These are phyloP conservation scores for Scedosporium apiospermum DNA, from an alignment of 2,329 filamentous ascomycete species.

Conservation along the genomic window DNA sequence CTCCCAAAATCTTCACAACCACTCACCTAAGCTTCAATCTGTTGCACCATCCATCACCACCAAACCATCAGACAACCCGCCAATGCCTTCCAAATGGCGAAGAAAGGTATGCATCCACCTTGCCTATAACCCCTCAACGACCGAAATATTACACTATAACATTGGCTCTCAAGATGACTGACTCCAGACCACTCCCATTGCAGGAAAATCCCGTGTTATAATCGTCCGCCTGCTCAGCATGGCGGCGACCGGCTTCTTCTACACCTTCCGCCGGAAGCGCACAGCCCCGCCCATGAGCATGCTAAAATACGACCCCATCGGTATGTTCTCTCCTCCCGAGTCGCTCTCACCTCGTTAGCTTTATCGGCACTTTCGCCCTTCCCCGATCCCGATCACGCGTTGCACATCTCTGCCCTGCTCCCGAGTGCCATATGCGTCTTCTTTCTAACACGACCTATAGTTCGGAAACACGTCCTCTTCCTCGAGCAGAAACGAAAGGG, in stretches of 20 bases:
- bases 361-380: background rate
- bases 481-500: slow-evolving; percentile 79
- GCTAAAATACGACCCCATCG: slow-evolving; percentile 97
- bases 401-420: too few species aligned
- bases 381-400: too few species aligned
- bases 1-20: slow-evolving; percentile 1
- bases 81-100: slow-evolving; percentile 21
- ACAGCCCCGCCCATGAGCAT: slow-evolving; percentile 80
- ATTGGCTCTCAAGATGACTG: background rate
- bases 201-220: slow-evolving; percentile 86
- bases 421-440: background rate
- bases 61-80: background rate
- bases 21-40: background rate
- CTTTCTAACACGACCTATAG: slow-evolving; percentile 31
- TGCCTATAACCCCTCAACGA: background rate
- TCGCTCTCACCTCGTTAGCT: background rate
- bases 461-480: slow-evolving; percentile 92
- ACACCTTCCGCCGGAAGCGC: slow-evolving; percentile 77
- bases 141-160: too few species aligned
- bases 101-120: slow-evolving; percentile 20
- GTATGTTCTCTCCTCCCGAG: slow-evolving; percentile 35
- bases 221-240: slow-evolving; percentile 92
- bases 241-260: slow-evolving; percentile 98
- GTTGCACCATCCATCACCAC: background rate
- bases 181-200: background rate